Base-by-base conservation (phyloP, 73 alveolate species). In the Urostyla sp. region DNA sequence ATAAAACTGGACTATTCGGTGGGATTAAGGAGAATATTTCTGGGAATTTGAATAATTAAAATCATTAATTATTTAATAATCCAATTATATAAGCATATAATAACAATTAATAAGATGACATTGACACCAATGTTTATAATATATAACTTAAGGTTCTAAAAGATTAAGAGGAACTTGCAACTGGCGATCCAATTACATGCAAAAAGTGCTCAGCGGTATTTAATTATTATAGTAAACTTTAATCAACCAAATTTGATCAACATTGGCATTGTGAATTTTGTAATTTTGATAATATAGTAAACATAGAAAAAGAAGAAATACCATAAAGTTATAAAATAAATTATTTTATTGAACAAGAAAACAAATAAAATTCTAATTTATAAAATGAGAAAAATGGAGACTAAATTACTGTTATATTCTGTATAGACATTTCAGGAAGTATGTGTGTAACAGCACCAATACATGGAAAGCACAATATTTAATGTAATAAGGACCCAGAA, bases 361-460 rank as follows among this genome's bases (percentile, higher is more conserved):
- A 38, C 8, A 61, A 90, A 34, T 67, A 74, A 48, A 37, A 37
- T 34, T 58, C 58, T 18, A 69, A 55, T 48, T 74, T 74, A 59
- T 32, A 43, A 23, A 54, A 54, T 32, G 49, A 50, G 10, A 26
- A 67, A 4, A n/a, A 53, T 5, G 0, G 27, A 8, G 37, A 50
- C 0, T 82, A 67, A 37, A 52, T 67, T 27, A 63, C 95, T 1
- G 90, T 92, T 31, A 82, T 92, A 18, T 96, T 96, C 75, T 96
- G 99, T 61, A 55, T 94, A 45, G 99, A 96, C 73, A 90, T 87
- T 49, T 77, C 95, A 53, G 99, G 99, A 11, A 75, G 95, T 38
- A 96, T 96, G 99, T 87, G 96, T 54, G 85, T 87, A 36, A 88
- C 94, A 23, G 66, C 85, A 28, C 88, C 88, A 53, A 87, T 92